These are phyloP conservation scores for Podaxis sp. DNA, from an alignment of 768 basidiomycete genomes.

Conservation along the genomic window DNA sequence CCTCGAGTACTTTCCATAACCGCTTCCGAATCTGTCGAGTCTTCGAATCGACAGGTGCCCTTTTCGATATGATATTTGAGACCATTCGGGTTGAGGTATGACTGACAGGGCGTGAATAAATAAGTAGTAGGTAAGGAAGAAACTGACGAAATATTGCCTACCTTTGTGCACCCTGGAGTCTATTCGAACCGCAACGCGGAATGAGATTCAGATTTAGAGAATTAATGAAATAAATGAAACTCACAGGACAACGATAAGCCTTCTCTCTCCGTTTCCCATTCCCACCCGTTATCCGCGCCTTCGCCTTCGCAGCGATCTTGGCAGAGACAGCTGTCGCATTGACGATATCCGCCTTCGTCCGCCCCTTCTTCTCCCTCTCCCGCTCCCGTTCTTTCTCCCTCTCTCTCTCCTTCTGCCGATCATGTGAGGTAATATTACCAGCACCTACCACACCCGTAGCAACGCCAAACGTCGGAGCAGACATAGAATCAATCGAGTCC, in stretches of 20 bases:
- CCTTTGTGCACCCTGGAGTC: constrained; percentile 55
- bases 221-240: constrained; percentile 20
- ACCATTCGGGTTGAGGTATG: constrained; percentile 67
- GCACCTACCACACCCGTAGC: neutral
- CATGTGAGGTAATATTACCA: constrained; percentile 7
- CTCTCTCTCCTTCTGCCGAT: constrained; percentile 1
- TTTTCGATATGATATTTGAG: constrained; percentile 69
- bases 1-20: constrained; percentile 9
- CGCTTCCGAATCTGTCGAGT: constrained; percentile 14
- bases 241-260: constrained; percentile 49
- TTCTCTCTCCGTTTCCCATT: constrained; percentile 37
- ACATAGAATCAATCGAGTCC: constrained; percentile 4
- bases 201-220: neutral
- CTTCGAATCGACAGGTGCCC: constrained; percentile 56
- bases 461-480: neutral
- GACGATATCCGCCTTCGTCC: constrained; percentile 12
- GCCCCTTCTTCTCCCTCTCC: constrained; percentile 3
- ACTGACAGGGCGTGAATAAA: constrained; percentile 27
- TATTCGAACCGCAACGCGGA: constrained; percentile 18
- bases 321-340: constrained; percentile 15
- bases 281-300: constrained; percentile 10
- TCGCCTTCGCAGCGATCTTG: constrained; percentile 13
- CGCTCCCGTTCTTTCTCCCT: constrained; percentile 3
- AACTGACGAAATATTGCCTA: constrained; percentile 23
- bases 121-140: neutral